phyloP scores from a whole-genome alignment of 2,329 filamentous ascomycete genomes.

The Lasiodiplodia sp. region DNA sequence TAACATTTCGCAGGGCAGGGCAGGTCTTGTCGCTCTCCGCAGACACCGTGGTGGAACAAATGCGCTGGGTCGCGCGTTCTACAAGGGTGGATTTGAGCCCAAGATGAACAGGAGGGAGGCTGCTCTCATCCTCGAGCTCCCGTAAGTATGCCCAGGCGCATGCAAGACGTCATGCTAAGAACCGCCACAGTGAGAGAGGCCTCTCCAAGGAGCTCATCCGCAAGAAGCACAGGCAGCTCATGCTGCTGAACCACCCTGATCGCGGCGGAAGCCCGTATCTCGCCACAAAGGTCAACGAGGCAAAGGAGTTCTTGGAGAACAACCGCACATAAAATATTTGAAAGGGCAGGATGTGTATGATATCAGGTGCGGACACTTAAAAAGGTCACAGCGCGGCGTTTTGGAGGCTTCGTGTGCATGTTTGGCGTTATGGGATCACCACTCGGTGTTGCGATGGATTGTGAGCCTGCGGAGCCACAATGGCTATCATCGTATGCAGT shows the following conservation, averaged over 20 bases:
- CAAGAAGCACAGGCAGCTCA: slow-evolving; percentile 92
- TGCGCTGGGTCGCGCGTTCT: slow-evolving; percentile 87
- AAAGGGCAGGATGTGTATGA: slow-evolving; percentile 4
- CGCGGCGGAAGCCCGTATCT: slow-evolving; percentile 95
- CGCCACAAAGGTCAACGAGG: slow-evolving; percentile 97
- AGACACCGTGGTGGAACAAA: slow-evolving; percentile 73
- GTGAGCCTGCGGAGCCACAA: background rate
- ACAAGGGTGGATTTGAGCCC: slow-evolving; percentile 97
- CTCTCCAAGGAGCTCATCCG: slow-evolving; percentile 92
- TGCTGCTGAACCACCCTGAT: slow-evolving; percentile 98
- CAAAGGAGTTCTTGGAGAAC: slow-evolving; percentile 95
- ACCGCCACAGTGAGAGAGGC: slow-evolving; percentile 73
- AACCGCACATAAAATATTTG: background rate
- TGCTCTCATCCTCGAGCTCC: slow-evolving; percentile 85
- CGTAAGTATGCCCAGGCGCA: slow-evolving; percentile 62
- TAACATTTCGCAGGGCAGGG: slow-evolving; percentile 73
- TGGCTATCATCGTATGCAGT: background rate
- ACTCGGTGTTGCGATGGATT: slow-evolving; percentile 28
- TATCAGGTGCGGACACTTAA: slow-evolving; percentile 19
- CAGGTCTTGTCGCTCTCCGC: slow-evolving; percentile 87
- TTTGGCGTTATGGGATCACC: slow-evolving; percentile 31
- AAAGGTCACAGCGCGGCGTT: slow-evolving; percentile 34
- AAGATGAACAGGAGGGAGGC: slow-evolving; percentile 95
- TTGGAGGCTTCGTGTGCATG: slow-evolving; percentile 25
- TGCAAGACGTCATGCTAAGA: background rate